Percentiles rank a stretch among this genome's conserved stretches.
These are phyloP conservation scores for Fusarium buxicola DNA, from an alignment of 2,329 filamentous ascomycete species.

Conservation along the genomic window DNA sequence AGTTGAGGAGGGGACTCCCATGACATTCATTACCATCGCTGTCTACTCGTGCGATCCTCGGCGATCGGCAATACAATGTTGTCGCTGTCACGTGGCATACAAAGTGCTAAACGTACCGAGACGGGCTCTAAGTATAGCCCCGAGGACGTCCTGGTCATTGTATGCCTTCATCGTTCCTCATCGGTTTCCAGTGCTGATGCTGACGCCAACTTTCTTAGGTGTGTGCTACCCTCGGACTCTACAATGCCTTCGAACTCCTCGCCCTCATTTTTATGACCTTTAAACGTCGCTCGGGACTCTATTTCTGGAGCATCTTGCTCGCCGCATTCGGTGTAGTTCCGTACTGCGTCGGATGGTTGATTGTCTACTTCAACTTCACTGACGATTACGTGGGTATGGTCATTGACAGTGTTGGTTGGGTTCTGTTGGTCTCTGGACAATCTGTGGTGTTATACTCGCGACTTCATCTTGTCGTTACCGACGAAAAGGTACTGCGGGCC, in stretches of 20 bases:
- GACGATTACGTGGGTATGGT: conserved; percentile 24
- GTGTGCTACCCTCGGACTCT: conserved; percentile 34
- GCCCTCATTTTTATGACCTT: conserved; percentile 50
- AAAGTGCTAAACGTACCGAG: not conserved
- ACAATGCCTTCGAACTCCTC: conserved; percentile 49
- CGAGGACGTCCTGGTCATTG: conserved; percentile 25
- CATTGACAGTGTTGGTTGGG: conserved; percentile 34
- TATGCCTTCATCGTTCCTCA: not conserved
- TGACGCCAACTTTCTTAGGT: not conserved
- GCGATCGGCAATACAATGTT: conserved; percentile 2
- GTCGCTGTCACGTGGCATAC: conserved; percentile 11
- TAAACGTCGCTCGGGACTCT: conserved; percentile 47
- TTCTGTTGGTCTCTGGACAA: conserved; percentile 21
- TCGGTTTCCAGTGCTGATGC: fast-evolving
- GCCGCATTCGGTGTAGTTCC: conserved; percentile 49
- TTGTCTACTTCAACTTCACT: conserved; percentile 51
- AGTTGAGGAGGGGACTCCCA: not conserved
- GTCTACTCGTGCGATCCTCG: too few species aligned
- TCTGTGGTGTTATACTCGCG: conserved; percentile 30
- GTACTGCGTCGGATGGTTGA: conserved; percentile 58
- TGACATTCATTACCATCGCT: not conserved
- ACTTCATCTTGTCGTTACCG: conserved; percentile 13
- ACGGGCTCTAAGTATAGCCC: conserved; percentile 15
- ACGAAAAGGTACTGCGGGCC: not conserved
- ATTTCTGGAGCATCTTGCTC: conserved; percentile 54